Evolutionary conservation across 1,139 yeast genomes (phyloP).

Genomic region (Waltiozyma sp.): DNA sequence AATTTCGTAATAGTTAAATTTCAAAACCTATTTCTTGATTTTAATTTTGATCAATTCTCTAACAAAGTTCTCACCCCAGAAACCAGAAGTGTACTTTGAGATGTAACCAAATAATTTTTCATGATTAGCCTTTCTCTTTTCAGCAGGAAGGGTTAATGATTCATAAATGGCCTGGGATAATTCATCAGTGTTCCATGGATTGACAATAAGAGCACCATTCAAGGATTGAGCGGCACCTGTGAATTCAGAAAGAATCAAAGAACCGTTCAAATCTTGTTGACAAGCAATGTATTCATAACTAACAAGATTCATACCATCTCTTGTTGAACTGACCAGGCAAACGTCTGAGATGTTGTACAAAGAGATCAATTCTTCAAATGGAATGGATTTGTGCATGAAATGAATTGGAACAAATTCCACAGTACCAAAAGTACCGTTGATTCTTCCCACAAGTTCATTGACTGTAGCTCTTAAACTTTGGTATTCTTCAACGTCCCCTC

Average conservation of each 20-base stretch:
- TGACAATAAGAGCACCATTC: constrained; percentile 72
- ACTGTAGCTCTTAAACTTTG: constrained; percentile 82
- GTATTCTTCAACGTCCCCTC: constrained; percentile 33
- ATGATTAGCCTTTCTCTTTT: constrained; percentile 68
- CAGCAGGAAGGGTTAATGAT: constrained; percentile 64
- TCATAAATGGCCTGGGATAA: constrained; percentile 77
- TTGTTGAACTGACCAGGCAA: constrained; percentile 77
- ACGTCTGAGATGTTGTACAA: constrained; percentile 81
- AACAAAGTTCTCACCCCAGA: constrained; percentile 96
- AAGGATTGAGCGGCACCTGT: constrained; percentile 84
- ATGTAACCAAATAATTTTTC: constrained; percentile 77
- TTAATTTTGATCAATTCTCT: constrained; percentile 54
- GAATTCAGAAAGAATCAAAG: constrained; percentile 81
- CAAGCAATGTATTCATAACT: constrained; percentile 86
- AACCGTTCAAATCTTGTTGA: constrained; percentile 63
- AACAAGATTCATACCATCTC: constrained; percentile 97
- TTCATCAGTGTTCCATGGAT: constrained; percentile 95
- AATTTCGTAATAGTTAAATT: too few species aligned
- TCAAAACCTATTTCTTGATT: constrained; percentile 1
- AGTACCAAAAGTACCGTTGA: constrained; percentile 76
- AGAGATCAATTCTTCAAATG: constrained; percentile 82
- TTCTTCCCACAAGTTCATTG: constrained; percentile 63
- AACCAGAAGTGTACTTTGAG: constrained; percentile 85
- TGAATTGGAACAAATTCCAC: constrained; percentile 76
- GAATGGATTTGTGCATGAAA: constrained; percentile 84